Conservation (phyloP, 108 stramenopile genomes). For the Cyclotella distinguenda region DNA sequence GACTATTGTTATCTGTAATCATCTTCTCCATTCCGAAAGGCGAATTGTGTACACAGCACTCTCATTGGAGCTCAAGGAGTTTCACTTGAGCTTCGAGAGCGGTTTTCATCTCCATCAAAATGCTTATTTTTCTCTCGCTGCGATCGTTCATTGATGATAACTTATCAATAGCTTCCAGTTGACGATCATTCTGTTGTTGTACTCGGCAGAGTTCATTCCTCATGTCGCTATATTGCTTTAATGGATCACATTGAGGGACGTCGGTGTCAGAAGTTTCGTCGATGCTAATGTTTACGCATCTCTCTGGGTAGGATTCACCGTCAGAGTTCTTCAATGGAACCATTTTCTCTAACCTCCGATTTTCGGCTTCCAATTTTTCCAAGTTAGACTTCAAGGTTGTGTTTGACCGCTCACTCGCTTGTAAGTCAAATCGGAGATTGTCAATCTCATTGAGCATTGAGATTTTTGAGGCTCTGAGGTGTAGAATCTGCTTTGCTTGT, state of each 20-base stretch:
- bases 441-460: background rate
- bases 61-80: conserved; percentile 5
- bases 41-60: too few relatives aligned
- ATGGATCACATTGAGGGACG: conserved; percentile 3
- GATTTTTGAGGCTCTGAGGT: background rate
- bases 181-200: background rate
- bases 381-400: too few relatives aligned
- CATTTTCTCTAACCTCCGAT: background rate
- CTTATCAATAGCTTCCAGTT: background rate
- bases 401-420: too few relatives aligned
- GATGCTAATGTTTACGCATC: background rate
- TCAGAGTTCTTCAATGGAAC: background rate
- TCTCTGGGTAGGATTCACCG: background rate
- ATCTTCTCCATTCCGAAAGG: too few relatives aligned
- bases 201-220: background rate
- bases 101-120: conserved; percentile 10
- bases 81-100: background rate
- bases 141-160: background rate
- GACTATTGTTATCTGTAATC: too few relatives aligned
- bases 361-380: too few relatives aligned
- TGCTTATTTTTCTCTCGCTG: conserved; percentile 1
- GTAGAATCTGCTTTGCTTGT: background rate
- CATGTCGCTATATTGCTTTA: background rate
- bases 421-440: too few relatives aligned
- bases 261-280: background rate